These are phyloP conservation scores for Paracoccidioides brasiliensis DNA, from an alignment of 2,329 filamentous ascomycete species.

Conservation along the genomic window DNA sequence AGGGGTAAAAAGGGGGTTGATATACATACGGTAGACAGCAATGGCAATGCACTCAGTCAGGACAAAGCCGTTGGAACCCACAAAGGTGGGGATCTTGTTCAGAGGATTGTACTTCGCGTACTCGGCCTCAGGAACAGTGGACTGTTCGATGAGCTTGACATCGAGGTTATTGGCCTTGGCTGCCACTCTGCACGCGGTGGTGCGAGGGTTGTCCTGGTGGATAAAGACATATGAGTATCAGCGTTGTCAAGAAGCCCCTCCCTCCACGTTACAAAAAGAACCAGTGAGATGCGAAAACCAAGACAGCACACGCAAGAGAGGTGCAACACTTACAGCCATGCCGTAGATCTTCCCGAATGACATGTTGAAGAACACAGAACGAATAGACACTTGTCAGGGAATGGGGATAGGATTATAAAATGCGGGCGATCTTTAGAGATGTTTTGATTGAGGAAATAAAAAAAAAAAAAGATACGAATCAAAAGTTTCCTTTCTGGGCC, in stretches of 20 bases:
- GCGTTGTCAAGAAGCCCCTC: slow-evolving; percentile 10
- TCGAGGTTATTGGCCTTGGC: slow-evolving; percentile 97
- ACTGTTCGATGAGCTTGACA: slow-evolving; percentile 66
- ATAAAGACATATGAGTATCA: slow-evolving; percentile 16
- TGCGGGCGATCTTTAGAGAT: slow-evolving; percentile 7
- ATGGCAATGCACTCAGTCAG: slow-evolving; percentile 88
- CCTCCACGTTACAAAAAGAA: neutral
- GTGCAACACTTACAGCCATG: slow-evolving; percentile 49
- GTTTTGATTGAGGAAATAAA: slow-evolving; percentile 10
- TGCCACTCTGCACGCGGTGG: slow-evolving; percentile 75
- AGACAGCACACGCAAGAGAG: neutral
- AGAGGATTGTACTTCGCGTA: slow-evolving; percentile 79
- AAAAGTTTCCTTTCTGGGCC: slow-evolving; percentile 10
- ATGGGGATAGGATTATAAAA: slow-evolving; percentile 1
- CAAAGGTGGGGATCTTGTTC: slow-evolving; percentile 84
- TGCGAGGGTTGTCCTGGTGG: slow-evolving; percentile 71
- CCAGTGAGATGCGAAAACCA: neutral
- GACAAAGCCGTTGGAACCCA: slow-evolving; percentile 79
- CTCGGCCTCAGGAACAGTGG: slow-evolving; percentile 53
- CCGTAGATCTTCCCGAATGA: slow-evolving; percentile 97
- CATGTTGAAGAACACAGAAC: slow-evolving; percentile 47
- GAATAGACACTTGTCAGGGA: slow-evolving; percentile 3
- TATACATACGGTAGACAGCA: slow-evolving; percentile 84
- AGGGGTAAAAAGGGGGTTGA: slow-evolving; percentile 13
- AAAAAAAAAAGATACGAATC: slow-evolving; percentile 10